A percentile compares a stretch with the other conserved stretches of the same genome.
Evolutionary conservation across 2,329 filamentous ascomycete genomes (phyloP).

Genomic region (Didymella segeticola): DNA sequence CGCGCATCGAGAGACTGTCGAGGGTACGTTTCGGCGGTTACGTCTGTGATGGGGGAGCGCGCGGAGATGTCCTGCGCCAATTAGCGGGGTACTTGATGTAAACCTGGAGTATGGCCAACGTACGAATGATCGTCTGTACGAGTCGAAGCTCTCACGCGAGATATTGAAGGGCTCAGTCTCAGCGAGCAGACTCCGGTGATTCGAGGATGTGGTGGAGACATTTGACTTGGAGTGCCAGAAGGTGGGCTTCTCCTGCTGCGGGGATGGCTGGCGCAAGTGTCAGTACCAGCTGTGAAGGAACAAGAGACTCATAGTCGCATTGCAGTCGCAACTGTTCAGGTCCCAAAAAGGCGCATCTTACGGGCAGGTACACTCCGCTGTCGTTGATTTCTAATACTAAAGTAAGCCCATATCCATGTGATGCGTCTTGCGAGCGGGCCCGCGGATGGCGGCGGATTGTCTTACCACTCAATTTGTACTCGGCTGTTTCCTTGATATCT

Average conservation of each 20-base stretch:
- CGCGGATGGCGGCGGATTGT: conserved; percentile 12
- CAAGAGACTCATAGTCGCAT: not conserved
- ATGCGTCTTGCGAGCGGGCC: not conserved
- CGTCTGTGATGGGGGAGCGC: conserved; percentile 74
- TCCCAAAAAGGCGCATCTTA: conserved; percentile 56
- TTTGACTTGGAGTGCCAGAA: conserved; percentile 70
- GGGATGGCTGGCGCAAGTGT: conserved; percentile 67
- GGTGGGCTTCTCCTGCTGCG: conserved; percentile 81
- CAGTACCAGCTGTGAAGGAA: conserved; percentile 15
- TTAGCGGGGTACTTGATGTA: conserved; percentile 25
- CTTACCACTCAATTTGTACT: conserved; percentile 62
- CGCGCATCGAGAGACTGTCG: conserved; percentile 63
- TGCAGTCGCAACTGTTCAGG: conserved; percentile 1
- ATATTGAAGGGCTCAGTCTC: conserved; percentile 95
- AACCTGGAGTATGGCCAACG: conserved; percentile 45
- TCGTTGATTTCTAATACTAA: conserved; percentile 82
- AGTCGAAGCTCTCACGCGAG: conserved; percentile 95
- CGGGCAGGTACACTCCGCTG: conserved; percentile 91
- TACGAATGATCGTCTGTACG: conserved; percentile 94
- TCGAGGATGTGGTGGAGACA: conserved; percentile 59
- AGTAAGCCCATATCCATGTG: conserved; percentile 34
- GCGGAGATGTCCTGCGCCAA: conserved; percentile 81
- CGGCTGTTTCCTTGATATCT: conserved; percentile 54
- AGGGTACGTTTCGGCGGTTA: conserved; percentile 59
- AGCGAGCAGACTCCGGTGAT: conserved; percentile 70